Evolutionary conservation across 1,284 basidiomycete genomes (phyloP).

Genomic region (Ganoderma meredithae): DNA sequence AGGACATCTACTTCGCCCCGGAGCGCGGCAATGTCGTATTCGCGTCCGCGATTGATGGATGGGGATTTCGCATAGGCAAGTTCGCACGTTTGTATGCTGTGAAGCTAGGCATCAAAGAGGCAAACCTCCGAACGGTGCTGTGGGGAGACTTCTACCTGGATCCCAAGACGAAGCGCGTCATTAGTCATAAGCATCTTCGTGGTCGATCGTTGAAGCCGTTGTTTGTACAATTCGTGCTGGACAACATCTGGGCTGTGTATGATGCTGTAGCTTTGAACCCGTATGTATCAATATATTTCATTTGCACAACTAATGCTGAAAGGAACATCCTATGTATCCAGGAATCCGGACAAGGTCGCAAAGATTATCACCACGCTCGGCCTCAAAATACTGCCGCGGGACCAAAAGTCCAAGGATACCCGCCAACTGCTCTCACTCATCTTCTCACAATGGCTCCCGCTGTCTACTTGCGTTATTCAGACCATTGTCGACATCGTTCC

Average conservation of each 20-base stretch:
- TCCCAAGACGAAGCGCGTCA: constrained; percentile 94
- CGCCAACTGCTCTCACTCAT: constrained; percentile 86
- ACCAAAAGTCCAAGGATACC: constrained; percentile 92
- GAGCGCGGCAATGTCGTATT: constrained; percentile 97
- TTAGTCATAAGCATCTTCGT: constrained; percentile 90
- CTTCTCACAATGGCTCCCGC: constrained; percentile 95
- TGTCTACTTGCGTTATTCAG: constrained; percentile 94
- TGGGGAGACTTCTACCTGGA: constrained; percentile 99
- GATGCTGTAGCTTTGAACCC: constrained; percentile 87
- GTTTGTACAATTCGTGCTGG: constrained; percentile 97
- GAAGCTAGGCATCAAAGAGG: constrained; percentile 93
- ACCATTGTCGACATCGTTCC: constrained; percentile 93
- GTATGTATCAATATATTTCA: constrained; percentile 58
- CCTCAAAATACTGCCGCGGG: constrained; percentile 88
- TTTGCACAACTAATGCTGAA: constrained; percentile 12
- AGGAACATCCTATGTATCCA: constrained; percentile 40
- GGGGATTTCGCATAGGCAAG: constrained; percentile 95
- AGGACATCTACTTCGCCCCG: constrained; percentile 98
- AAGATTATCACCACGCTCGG: constrained; percentile 90
- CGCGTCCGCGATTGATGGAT: constrained; percentile 95
- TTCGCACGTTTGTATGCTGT: constrained; percentile 94
- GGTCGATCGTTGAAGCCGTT: constrained; percentile 93
- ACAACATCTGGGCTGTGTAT: constrained; percentile 98
- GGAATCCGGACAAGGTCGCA: constrained; percentile 86
- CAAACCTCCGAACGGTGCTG: constrained; percentile 85